A percentile compares a stretch with the other conserved stretches of the same genome.
These are phyloP conservation scores for Aureobasidium pullulans DNA, from an alignment of 2,329 filamentous ascomycete species.

Conservation along the genomic window DNA sequence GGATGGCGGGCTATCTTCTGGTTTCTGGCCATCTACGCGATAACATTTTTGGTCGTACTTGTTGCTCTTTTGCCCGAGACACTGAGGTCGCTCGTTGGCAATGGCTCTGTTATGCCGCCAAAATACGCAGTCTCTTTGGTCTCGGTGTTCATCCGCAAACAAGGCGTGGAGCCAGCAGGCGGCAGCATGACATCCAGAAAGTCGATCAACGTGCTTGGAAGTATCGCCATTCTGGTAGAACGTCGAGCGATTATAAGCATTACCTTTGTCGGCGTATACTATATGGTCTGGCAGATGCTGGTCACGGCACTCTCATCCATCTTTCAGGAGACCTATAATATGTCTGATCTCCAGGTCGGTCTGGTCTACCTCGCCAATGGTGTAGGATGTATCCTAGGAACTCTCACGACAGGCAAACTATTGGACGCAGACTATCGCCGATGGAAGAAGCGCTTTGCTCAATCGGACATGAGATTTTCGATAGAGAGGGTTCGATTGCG, in stretches of 20 bases:
- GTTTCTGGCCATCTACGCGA: slow-evolving; percentile 44
- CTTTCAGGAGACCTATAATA: slow-evolving; percentile 37
- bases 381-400: slow-evolving; percentile 47
- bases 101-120: slow-evolving; percentile 19
- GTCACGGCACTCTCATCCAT: slow-evolving; percentile 47
- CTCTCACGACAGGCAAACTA: slow-evolving; percentile 45
- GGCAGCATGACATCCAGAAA: slow-evolving; percentile 21
- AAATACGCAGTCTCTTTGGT: not conserved
- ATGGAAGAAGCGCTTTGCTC: slow-evolving; percentile 17
- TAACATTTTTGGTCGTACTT: slow-evolving; percentile 28
- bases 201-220: slow-evolving; percentile 38
- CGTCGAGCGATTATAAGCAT: slow-evolving; percentile 40
- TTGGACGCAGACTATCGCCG: slow-evolving; percentile 46
- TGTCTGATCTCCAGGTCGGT: slow-evolving; percentile 40
- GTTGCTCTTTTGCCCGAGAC: slow-evolving; percentile 35
- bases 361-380: slow-evolving; percentile 51
- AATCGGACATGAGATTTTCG: slow-evolving; percentile 30
- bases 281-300: slow-evolving; percentile 50
- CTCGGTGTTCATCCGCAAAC: not conserved
- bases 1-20: slow-evolving; percentile 49
- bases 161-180: not conserved
- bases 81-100: slow-evolving; percentile 28
- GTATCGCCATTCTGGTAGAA: slow-evolving; percentile 41
- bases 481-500: slow-evolving; percentile 47
- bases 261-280: slow-evolving; percentile 44